These are phyloP conservation scores for Mortierella alpina DNA, from an alignment of 192 early-diverging fungal genomes.

Conservation along the genomic window DNA sequence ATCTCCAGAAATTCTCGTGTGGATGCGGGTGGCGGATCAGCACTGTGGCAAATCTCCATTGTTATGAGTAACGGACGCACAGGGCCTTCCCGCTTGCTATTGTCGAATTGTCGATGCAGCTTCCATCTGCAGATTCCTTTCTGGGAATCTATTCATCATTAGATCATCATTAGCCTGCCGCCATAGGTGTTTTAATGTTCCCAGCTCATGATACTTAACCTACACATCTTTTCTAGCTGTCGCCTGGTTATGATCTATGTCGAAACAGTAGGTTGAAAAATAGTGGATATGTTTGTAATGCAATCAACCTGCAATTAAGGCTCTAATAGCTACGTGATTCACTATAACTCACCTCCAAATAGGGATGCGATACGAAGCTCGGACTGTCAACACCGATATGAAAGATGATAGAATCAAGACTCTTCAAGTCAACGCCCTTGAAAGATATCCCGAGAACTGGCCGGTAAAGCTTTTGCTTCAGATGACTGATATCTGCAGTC, in stretches of 20 bases:
- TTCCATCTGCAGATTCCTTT: constrained; percentile 4
- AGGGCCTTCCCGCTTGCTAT: neutral
- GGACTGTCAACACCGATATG: constrained; percentile 12
- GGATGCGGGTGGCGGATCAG: neutral
- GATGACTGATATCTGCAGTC: constrained; percentile 8
- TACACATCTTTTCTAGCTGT: constrained; percentile 15
- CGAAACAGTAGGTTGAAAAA: too few species aligned
- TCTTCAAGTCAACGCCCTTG: constrained; percentile 5
- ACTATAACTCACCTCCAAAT: constrained; percentile 7
- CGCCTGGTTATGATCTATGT: constrained; percentile 9
- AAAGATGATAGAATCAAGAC: constrained; percentile 7
- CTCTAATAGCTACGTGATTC: too few species aligned
- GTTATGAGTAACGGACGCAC: neutral
- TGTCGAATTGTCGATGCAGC: constrained; percentile 16
- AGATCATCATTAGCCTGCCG: neutral
- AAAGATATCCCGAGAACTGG: constrained; percentile 17
- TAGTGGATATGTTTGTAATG: too few species aligned
- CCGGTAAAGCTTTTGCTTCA: constrained; percentile 3
- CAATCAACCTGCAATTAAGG: too few species aligned
- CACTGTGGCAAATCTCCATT: constrained; percentile 2
- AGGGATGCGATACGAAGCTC: neutral
- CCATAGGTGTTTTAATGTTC: too few species aligned
- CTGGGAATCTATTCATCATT: constrained; percentile 2
- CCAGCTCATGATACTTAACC: neutral
- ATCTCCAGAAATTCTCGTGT: neutral